Base-by-base conservation (phyloP, 2,329 filamentous ascomycete genomes). In the Kalaharituber pfeilii region DNA sequence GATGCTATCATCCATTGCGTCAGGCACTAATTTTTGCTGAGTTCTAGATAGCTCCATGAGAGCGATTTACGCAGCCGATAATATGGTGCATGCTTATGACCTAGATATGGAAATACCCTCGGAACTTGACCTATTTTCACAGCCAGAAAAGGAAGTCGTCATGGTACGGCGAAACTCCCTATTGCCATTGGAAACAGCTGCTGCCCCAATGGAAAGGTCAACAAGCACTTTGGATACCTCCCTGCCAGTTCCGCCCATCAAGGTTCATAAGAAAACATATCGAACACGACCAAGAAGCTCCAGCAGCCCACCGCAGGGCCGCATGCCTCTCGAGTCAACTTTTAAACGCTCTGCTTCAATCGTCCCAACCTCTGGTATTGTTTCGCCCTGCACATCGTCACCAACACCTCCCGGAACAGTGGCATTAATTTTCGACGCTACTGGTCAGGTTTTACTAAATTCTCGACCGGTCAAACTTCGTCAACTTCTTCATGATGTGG, bases 91-190 rank as follows among this genome's bases (percentile, higher is more conserved):
- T 66, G 81, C 81, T 11, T 84, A 84, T 62, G 81, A 84, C 63
- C 76, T 84, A 67, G 81, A 84, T 63, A 82, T 84, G 79, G 77
- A 81, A 61, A 74, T 85, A 42, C 81, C 81, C n/a, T 78, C 81
- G 58, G 33, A 39, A 9, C 15, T 18, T 39, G 3, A 39, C 20
- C 13, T 13, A 15, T 18, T 39, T 4, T 22, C 42, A 13, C 42
- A 18, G 13, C n/a, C 15, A 5, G 18, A 20, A 18, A 22, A 13
- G 13, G 18, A 13, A 22, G 42, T 7, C 4, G 11, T 25, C 13
- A 25, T 47, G n/a, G 13, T 13, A 47, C 3, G 42, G 5, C 42
- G 42, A 22, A 47, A 25, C 13, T 47, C 42, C 15, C 42, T 47
- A 15, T 47, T 24, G 39, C 39, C 39, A 9, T 45, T 47, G 42